Evolutionary conservation across 768 basidiomycete species (phyloP).

Genomic region (Vararia minispora): DNA sequence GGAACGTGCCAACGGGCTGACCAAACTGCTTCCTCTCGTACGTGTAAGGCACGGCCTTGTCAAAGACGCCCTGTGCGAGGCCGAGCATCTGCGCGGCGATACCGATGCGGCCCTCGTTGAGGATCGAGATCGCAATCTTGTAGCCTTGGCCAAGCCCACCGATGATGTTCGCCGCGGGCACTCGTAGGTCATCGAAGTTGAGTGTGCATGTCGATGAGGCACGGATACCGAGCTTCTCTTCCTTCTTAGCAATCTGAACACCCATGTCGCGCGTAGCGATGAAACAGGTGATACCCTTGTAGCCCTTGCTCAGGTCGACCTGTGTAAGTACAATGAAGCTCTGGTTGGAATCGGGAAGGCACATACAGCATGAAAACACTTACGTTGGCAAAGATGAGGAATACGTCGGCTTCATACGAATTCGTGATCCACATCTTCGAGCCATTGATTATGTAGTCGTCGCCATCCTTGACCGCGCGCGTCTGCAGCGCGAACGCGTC

Average conservation of each 20-base stretch:
- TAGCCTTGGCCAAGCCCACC: slow-evolving; percentile 90
- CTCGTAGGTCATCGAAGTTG: slow-evolving; percentile 87
- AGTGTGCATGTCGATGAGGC: slow-evolving; percentile 93
- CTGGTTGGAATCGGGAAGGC: not conserved
- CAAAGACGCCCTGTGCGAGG: slow-evolving; percentile 93
- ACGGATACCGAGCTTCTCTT: slow-evolving; percentile 94
- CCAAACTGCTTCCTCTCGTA: slow-evolving; percentile 94
- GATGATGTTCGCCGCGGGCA: slow-evolving; percentile 81
- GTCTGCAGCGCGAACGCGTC: slow-evolving; percentile 97
- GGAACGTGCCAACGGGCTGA: slow-evolving; percentile 87
- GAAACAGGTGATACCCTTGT: slow-evolving; percentile 99
- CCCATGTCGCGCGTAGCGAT: slow-evolving; percentile 95
- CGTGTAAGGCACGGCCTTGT: slow-evolving; percentile 91
- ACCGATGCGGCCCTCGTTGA: slow-evolving; percentile 96
- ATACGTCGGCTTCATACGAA: slow-evolving; percentile 82
- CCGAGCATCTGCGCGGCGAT: slow-evolving; percentile 99
- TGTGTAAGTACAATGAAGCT: slow-evolving; percentile 16
- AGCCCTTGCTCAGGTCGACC: slow-evolving; percentile 85
- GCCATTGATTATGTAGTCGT: slow-evolving; percentile 84
- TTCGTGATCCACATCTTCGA: slow-evolving; percentile 99
- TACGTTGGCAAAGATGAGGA: slow-evolving; percentile 93
- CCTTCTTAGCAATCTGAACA: slow-evolving; percentile 95
- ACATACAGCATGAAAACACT: slow-evolving; percentile 18
- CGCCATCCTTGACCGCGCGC: slow-evolving; percentile 78
- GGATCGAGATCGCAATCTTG: slow-evolving; percentile 94